A percentile compares a stretch with the other conserved stretches of the same genome.
Conservation (phyloP, 2,329 filamentous ascomycete species). For the Botrytis tulipae region DNA sequence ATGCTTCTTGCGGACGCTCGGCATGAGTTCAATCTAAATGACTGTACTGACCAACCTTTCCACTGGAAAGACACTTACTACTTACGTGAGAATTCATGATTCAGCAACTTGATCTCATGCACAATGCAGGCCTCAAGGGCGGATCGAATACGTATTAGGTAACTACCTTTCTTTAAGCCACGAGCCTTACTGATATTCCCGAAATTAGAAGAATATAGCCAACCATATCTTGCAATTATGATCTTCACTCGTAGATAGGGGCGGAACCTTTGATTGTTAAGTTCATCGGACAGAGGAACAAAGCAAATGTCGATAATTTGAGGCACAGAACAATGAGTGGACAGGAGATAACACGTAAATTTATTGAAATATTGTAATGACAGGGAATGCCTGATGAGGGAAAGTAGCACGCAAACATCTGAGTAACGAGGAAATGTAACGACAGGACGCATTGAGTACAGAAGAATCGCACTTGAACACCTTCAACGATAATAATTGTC, state of each 20-base stretch:
- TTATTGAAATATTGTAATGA: background rate
- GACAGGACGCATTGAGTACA: background rate
- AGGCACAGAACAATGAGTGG: background rate
- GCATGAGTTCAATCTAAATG: background rate
- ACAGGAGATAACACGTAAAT: background rate
- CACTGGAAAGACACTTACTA: background rate
- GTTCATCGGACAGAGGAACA: background rate
- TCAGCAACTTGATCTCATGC: background rate
- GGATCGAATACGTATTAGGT: background rate
- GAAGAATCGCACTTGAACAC: background rate
- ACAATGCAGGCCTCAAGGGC: background rate
- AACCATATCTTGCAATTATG: background rate
- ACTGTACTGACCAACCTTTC: background rate
- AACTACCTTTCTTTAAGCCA: background rate
- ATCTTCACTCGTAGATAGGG: background rate
- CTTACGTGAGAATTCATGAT: background rate
- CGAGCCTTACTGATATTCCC: background rate
- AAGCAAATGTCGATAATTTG: background rate
- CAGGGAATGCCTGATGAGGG: background rate
- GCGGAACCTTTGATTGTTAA: background rate
- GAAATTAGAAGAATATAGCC: background rate
- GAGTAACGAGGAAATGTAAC: background rate
- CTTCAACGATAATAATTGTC: background rate
- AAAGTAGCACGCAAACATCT: background rate
- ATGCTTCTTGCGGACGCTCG: background rate